These are phyloP conservation scores for Microstroma glucosiphilum DNA, from an alignment of 1,284 basidiomycete genomes.

Conservation along the genomic window DNA sequence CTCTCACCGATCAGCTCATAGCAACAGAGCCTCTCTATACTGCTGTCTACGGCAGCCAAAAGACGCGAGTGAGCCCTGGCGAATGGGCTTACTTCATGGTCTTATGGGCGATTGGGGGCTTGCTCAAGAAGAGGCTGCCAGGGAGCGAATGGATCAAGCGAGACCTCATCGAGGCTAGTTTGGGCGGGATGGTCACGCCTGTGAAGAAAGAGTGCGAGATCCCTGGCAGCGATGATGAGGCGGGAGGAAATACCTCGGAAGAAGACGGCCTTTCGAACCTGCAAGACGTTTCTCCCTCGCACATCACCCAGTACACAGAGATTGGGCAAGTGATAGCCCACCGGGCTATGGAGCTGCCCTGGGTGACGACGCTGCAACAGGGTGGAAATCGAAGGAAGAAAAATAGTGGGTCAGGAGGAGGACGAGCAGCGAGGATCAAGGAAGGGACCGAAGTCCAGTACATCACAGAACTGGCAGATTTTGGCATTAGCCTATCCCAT, in stretches of 20 bases:
- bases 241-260: not conserved
- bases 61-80: not conserved
- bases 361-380: not conserved
- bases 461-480: not conserved
- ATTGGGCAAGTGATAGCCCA: not conserved
- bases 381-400: not conserved
- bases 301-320: not conserved
- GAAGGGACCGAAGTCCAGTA: conserved; percentile 3
- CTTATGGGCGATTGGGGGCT: conserved; percentile 1
- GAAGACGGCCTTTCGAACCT: not conserved
- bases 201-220: not conserved
- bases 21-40: not conserved
- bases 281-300: not conserved
- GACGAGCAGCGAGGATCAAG: not conserved
- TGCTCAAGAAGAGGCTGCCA: not conserved
- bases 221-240: not conserved
- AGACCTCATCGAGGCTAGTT: not conserved
- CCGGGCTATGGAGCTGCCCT: not conserved
- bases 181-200: not conserved
- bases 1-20: not conserved
- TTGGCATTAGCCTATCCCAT: not conserved
- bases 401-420: too few species aligned
- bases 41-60: not conserved
- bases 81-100: conserved; percentile 5
- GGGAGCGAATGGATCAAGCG: not conserved